Percentiles rank a stretch among this genome's conserved stretches.
These are phyloP conservation scores for Lunasporangiospora selenospora DNA, from an alignment of 192 early-diverging fungal genomes.

Conservation along the genomic window DNA sequence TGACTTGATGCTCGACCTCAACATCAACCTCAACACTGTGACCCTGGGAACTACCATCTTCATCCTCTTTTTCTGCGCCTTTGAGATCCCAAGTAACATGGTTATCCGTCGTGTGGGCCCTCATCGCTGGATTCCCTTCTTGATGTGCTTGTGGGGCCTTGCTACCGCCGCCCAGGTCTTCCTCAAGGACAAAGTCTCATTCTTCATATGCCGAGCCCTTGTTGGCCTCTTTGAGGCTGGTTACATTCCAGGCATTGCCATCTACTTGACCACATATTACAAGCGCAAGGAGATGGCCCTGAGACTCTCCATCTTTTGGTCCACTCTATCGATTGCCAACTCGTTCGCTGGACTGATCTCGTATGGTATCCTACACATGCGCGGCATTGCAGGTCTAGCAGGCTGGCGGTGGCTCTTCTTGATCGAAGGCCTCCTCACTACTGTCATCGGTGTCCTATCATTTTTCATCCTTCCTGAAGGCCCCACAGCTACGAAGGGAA, in stretches of 20 bases:
- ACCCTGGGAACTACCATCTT: constrained; percentile 56
- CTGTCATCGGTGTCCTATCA: constrained; percentile 54
- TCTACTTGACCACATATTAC: constrained; percentile 61
- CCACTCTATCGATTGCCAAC: constrained; percentile 56
- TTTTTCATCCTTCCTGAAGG: constrained; percentile 66
- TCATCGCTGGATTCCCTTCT: constrained; percentile 61
- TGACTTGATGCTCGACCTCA: constrained; percentile 50
- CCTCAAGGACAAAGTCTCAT: constrained; percentile 44
- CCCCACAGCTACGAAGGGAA: constrained; percentile 43
- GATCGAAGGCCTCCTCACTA: constrained; percentile 65
- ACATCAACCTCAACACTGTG: constrained; percentile 51
- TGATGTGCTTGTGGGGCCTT: constrained; percentile 41
- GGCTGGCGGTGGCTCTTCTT: constrained; percentile 77
- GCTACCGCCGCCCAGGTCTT: constrained; percentile 40
- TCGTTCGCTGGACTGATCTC: constrained; percentile 62
- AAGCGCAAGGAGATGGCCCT: constrained; percentile 56
- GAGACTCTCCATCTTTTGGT: constrained; percentile 59
- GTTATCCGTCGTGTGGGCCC: constrained; percentile 56
- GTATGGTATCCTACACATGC: constrained; percentile 61
- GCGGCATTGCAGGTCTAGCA: constrained; percentile 56
- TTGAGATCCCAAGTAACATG: constrained; percentile 59
- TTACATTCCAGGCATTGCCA: constrained; percentile 53
- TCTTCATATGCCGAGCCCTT: constrained; percentile 55
- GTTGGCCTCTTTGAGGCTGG: constrained; percentile 63
- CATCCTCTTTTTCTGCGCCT: constrained; percentile 50